These are phyloP conservation scores for Kazachstania taianensis DNA, from an alignment of 805 yeast species.

Conservation along the genomic window DNA sequence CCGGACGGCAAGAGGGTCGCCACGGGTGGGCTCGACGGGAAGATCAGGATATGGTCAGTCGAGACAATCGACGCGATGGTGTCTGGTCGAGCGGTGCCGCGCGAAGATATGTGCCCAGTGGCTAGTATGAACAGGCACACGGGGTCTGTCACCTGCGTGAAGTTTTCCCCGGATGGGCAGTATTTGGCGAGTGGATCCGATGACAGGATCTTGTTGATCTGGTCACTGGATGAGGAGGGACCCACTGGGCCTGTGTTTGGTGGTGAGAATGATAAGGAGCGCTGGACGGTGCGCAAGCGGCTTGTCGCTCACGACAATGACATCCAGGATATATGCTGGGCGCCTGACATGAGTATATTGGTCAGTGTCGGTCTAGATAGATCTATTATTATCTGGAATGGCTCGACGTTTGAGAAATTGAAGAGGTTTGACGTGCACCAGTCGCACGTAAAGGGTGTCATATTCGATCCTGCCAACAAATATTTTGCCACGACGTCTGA, in stretches of 20 bases:
- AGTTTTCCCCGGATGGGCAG: constrained; percentile 86
- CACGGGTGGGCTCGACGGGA: constrained; percentile 90
- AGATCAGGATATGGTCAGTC: constrained; percentile 80
- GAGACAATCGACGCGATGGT: constrained; percentile 33
- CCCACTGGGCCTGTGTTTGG: constrained; percentile 48
- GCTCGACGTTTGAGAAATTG: constrained; percentile 74
- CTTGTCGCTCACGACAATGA: constrained; percentile 96
- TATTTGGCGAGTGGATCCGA: constrained; percentile 93
- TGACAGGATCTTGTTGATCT: constrained; percentile 79
- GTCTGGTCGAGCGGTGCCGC: constrained; percentile 7
- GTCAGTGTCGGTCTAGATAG: constrained; percentile 94
- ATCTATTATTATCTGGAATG: constrained; percentile 89
- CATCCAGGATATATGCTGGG: constrained; percentile 96
- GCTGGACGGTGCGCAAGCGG: constrained; percentile 89
- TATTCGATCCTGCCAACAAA: constrained; percentile 96
- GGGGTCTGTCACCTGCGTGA: constrained; percentile 90
- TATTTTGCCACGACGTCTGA: constrained; percentile 96
- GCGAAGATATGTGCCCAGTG: constrained; percentile 40
- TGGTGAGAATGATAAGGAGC: constrained; percentile 67
- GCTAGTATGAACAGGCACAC: constrained; percentile 92
- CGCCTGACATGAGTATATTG: constrained; percentile 82
- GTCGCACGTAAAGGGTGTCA: constrained; percentile 91
- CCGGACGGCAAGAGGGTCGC: constrained; percentile 80
- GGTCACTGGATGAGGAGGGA: constrained; percentile 78
- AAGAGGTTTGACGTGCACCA: constrained; percentile 88